Evolutionary conservation across 1,284 basidiomycete species (phyloP), one percentile per base, ranked within the genome.

Genomic region (Trametes pubescens): DNA sequence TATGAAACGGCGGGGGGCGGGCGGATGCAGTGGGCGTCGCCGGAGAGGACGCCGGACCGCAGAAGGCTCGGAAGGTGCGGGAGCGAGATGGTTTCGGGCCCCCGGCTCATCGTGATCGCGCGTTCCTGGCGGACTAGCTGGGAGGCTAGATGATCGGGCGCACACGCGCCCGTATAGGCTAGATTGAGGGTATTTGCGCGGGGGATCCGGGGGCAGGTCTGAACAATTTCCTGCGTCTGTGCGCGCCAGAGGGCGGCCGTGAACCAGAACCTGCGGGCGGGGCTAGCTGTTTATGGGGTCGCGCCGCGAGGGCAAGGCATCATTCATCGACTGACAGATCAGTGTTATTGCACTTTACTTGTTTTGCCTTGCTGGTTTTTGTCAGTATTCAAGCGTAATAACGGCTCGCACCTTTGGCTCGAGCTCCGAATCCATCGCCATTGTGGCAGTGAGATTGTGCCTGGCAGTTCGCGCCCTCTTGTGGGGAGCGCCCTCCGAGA

Each of bases 371-470:
- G 51, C 51, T 60, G 48, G 59, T 62, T 63, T 59, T 55, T 62
- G 51, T 55, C 52, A 51, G 58, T 62, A 53, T 61, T 59, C 61
- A 44, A 58, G 60, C 55, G 53, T 60, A 62, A 62, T 58, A 61
- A 60, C 60, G 49, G 43, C 43, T 64, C 52, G 64, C 59, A 57
- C 57, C 57, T 62, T 52, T 49, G 35, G 24, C 47, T 46, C 58
- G 59, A 60, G 56, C 62, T 62, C 71, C 67, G 66, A 67, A 61
- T 51, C 66, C 54, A 62, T 65, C 58, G 65, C 53, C 71, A 69
- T 74, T 73, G 74, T 73, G 75, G 75, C 75, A 73, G 73, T 75
- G 73, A 73, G 72, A 72, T 73, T 67, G 75, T 76, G 74, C 75
- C 75, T 76, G 75, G 60, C 55, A 21, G 24, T 62, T 37, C 38